These are phyloP conservation scores for Pueraria montana DNA, from an alignment of 306 rosid species.

Conservation along the genomic window DNA sequence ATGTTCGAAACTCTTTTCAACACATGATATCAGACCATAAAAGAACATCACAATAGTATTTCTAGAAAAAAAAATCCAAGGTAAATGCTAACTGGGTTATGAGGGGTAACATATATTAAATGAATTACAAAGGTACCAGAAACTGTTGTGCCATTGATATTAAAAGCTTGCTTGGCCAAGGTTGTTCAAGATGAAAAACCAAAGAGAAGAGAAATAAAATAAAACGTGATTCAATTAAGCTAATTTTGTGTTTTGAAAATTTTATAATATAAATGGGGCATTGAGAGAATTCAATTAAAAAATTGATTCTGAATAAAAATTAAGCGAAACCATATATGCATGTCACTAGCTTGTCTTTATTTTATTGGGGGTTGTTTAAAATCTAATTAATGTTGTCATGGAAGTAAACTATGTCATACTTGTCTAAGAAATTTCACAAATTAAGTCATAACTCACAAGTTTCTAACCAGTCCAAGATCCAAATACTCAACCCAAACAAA, in stretches of 20 bases:
- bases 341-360: not conserved
- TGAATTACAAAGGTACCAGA: not conserved
- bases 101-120: not conserved
- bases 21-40: not conserved
- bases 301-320: not conserved
- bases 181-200: not conserved
- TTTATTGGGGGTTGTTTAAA: not conserved
- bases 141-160: not conserved
- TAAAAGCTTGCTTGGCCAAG: not conserved
- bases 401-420: not conserved
- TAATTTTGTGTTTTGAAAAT: not conserved
- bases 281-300: not conserved
- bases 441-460: not conserved
- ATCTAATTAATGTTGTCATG: not conserved
- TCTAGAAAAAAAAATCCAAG: not conserved
- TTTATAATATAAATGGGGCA: not conserved
- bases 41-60: constrained; percentile 3
- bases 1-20: not conserved
- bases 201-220: not conserved
- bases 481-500: constrained; percentile 13
- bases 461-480: not conserved
- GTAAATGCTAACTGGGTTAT: not conserved
- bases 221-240: not conserved
- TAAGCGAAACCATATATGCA: constrained; percentile 10
- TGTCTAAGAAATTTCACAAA: constrained; percentile 11